These are phyloP conservation scores for Metarhizium guizhouense DNA, from an alignment of 2,329 filamentous ascomycete genomes.

Conservation along the genomic window DNA sequence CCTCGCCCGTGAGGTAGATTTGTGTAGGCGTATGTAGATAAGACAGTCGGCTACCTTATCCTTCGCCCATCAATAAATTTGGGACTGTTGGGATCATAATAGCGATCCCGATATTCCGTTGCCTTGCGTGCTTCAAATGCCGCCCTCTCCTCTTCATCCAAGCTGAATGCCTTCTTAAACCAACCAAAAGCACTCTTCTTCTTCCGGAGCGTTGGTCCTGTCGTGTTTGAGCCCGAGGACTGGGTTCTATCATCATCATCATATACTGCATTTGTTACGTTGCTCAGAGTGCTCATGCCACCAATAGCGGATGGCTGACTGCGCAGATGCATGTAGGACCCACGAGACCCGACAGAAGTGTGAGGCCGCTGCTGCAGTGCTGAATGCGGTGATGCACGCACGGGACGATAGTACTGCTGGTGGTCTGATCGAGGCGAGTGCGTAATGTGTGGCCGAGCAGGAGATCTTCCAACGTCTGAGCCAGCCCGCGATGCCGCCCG, in stretches of 20 bases:
- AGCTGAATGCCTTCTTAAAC: slow-evolving; percentile 58
- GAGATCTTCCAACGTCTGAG: slow-evolving; percentile 20
- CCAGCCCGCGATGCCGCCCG: slow-evolving; percentile 23
- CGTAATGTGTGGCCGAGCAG: slow-evolving; percentile 14
- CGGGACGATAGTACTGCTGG: slow-evolving; percentile 50
- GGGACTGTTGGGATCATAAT: slow-evolving; percentile 41
- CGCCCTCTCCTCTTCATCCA: slow-evolving; percentile 54
- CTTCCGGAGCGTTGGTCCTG: slow-evolving; percentile 46
- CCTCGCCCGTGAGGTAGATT: not conserved
- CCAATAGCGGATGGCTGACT: slow-evolving; percentile 45
- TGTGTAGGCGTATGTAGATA: not conserved
- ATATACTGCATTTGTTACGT: slow-evolving; percentile 38
- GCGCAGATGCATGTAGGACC: slow-evolving; percentile 29
- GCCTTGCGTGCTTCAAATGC: slow-evolving; percentile 49
- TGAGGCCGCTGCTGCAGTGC: slow-evolving; percentile 52
- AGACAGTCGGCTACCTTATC: slow-evolving; percentile 17
- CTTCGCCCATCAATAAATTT: slow-evolving; percentile 49
- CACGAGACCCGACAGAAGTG: slow-evolving; percentile 33
- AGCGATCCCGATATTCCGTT: slow-evolving; percentile 34
- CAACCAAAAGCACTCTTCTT: slow-evolving; percentile 60
- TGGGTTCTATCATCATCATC: slow-evolving; percentile 24
- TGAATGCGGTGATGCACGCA: slow-evolving; percentile 54
- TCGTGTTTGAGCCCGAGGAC: slow-evolving; percentile 18
- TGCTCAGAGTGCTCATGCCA: slow-evolving; percentile 48
- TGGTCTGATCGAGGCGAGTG: slow-evolving; percentile 27